Percentiles rank a stretch among this genome's conserved stretches.
phyloP scores from a whole-genome alignment of 2,329 filamentous ascomycete species.

The Diaporthe sp. region DNA sequence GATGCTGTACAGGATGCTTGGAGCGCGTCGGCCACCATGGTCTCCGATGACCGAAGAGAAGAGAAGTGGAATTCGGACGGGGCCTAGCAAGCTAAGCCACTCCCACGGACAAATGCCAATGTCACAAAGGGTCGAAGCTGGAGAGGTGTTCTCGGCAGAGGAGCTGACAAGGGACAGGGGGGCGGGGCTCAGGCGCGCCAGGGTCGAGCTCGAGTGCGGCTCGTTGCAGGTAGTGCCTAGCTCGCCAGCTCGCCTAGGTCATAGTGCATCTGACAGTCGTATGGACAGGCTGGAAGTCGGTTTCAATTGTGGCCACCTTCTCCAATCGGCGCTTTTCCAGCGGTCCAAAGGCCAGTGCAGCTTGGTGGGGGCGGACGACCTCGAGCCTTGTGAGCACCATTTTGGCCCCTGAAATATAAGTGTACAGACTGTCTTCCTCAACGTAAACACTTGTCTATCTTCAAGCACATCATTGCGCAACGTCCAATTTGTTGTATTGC shows the following conservation, averaged over 20 bases:
- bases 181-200: too few relatives aligned
- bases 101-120: neutral
- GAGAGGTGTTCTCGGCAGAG: slow-evolving; percentile 11
- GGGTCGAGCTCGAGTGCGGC: neutral
- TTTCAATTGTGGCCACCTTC: neutral
- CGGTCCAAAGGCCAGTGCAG: neutral
- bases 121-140: slow-evolving; percentile 20
- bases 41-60: neutral
- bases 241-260: too few relatives aligned
- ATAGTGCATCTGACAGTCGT: slow-evolving; percentile 7
- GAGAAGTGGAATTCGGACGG: neutral
- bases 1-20: slow-evolving; percentile 1
- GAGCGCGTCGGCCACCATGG: slow-evolving; percentile 11
- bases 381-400: neutral
- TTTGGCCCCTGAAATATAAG: neutral
- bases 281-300: neutral
- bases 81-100: slow-evolving; percentile 5
- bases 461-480: neutral
- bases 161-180: neutral
- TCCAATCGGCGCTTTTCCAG: slow-evolving; percentile 11
- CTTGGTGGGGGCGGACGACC: neutral
- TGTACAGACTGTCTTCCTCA: neutral
- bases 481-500: neutral
- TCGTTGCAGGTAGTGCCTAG: too few relatives aligned
- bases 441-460: neutral